Evolutionary conservation across 2,329 filamentous ascomycete genomes (phyloP).

Genomic region (Botryotinia narcissicola): DNA sequence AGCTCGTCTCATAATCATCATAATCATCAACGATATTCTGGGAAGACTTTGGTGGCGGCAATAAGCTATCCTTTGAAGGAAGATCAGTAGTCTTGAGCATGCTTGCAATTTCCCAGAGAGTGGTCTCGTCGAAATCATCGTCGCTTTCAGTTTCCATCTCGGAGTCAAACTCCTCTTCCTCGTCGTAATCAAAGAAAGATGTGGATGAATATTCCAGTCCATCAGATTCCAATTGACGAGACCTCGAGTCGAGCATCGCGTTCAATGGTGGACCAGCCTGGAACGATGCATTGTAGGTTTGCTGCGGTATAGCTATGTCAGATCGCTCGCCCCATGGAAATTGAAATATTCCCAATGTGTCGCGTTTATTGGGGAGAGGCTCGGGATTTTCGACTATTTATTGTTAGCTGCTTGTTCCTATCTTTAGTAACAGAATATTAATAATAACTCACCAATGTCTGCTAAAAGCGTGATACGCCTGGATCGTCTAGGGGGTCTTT

Average conservation of each 20-base stretch:
- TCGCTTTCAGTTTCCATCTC: constrained; percentile 41
- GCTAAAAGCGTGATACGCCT: constrained; percentile 59
- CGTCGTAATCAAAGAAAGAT: constrained; percentile 57
- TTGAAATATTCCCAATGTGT: constrained; percentile 62
- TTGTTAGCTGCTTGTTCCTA: constrained; percentile 7
- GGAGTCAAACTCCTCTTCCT: constrained; percentile 40
- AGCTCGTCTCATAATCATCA: constrained; percentile 21
- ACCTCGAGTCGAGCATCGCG: constrained; percentile 31
- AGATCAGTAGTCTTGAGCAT: constrained; percentile 53
- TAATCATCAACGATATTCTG: constrained; percentile 28
- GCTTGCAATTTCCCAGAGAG: constrained; percentile 62
- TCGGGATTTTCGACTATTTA: constrained; percentile 54
- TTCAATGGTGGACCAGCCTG: constrained; percentile 28
- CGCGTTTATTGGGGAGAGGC: constrained; percentile 56
- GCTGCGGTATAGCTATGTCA: constrained; percentile 49
- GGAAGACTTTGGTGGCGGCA: constrained; percentile 37
- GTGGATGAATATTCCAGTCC: constrained; percentile 40
- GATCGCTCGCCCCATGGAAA: constrained; percentile 66
- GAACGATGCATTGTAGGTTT: constrained; percentile 38
- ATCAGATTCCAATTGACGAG: constrained; percentile 31
- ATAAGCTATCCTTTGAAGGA: constrained; percentile 51
- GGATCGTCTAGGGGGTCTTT: constrained; percentile 53
- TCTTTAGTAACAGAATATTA: not conserved
- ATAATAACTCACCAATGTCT: constrained; percentile 48
- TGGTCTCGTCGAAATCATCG: constrained; percentile 55